Conservation (phyloP, 768 basidiomycete genomes). For the Boletales sp. region DNA sequence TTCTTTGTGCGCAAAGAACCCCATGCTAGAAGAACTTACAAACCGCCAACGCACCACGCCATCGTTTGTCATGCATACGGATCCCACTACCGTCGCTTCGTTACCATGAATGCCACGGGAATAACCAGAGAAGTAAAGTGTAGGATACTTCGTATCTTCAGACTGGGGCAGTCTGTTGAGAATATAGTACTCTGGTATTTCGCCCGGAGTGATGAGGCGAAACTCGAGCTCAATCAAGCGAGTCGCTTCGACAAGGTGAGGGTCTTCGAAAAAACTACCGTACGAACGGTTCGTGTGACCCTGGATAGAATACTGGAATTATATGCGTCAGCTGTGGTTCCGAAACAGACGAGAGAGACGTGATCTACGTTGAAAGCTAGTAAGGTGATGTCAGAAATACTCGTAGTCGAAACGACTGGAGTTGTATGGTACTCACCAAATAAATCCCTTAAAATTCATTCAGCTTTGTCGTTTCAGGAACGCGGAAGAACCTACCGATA, state of each 20-base stretch:
- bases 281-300: conserved; percentile 21
- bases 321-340: conserved; percentile 1
- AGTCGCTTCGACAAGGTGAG: conserved; percentile 59
- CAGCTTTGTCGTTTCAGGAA: conserved; percentile 30
- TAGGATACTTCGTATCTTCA: conserved; percentile 34
- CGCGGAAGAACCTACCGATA: conserved; percentile 46
- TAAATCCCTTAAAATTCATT: conserved; percentile 19
- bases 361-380: conserved; percentile 51
- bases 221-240: conserved; percentile 59
- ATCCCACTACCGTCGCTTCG: conserved; percentile 46
- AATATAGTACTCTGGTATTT: conserved; percentile 17
- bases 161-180: conserved; percentile 21
- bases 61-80: conserved; percentile 45
- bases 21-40: conserved; percentile 38
- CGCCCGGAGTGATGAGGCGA: conserved; percentile 36
- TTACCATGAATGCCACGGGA: conserved; percentile 41
- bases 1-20: background rate
- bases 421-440: conserved; percentile 14
- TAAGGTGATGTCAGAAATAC: background rate
- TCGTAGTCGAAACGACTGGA: background rate
- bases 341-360: background rate
- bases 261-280: conserved; percentile 45
- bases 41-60: conserved; percentile 54
- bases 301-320: conserved; percentile 15
- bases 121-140: conserved; percentile 45